A percentile compares a stretch with the other conserved stretches of the same genome.
phyloP scores from a whole-genome alignment of 2,329 filamentous ascomycete species.

The Fusarium compactum region DNA sequence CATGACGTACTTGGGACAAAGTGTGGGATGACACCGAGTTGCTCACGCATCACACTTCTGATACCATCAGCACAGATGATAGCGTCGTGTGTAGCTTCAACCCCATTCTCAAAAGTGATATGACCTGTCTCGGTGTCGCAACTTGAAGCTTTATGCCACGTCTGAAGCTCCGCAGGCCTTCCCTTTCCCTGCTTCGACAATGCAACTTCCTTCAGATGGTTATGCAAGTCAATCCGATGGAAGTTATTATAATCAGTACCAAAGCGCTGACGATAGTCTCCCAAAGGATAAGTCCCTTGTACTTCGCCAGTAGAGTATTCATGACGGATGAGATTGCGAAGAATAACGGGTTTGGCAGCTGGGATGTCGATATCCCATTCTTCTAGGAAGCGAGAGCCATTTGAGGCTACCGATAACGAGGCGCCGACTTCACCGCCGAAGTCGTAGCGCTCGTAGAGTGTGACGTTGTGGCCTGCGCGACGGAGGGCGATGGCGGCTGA shows the following conservation, averaged over 20 bases:
- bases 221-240: conserved; percentile 21
- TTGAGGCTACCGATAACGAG: conserved; percentile 71
- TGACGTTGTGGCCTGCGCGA: conserved; percentile 63
- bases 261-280: conserved; percentile 19
- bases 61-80: conserved; percentile 23
- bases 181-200: conserved; percentile 1
- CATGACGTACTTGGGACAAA: conserved; percentile 14
- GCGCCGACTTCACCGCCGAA: conserved; percentile 73
- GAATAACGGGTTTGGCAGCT: conserved; percentile 10
- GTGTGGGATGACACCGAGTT: not conserved
- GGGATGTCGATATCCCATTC: conserved; percentile 63
- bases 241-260: conserved; percentile 26
- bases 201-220: conserved; percentile 13
- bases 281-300: conserved; percentile 12
- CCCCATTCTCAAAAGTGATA: conserved; percentile 7
- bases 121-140: conserved; percentile 5
- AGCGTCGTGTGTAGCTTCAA: conserved; percentile 12
- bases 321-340: conserved; percentile 22
- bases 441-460: conserved; percentile 67
- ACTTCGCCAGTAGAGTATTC: conserved; percentile 19
- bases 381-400: conserved; percentile 72
- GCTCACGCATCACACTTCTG: conserved; percentile 13
- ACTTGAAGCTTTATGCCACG: conserved; percentile 11
- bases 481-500: conserved; percentile 65
- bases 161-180: not conserved